Evolutionary conservation across 805 yeast genomes (phyloP), one percentile per base, ranked within the genome.

Genomic region (Zygosaccharomyces gambellarensis): DNA sequence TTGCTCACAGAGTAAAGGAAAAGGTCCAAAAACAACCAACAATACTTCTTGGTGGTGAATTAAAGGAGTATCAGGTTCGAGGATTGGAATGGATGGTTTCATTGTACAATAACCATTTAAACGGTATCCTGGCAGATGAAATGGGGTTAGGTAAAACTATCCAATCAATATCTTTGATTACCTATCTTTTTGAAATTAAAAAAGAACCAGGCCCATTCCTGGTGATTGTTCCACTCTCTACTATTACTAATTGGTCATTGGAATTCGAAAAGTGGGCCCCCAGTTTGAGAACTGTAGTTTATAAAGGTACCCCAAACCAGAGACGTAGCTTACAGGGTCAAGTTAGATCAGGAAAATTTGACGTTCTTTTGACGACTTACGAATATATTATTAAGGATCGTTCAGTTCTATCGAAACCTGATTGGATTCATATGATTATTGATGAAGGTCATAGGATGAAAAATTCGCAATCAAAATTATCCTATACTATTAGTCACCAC

Each of bases 41-140:
- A 2, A 78, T 85, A 19, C 71, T 87, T 46, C 80, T 87, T 31
- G 95, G 95, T 52, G 95, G 95, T 59, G 75, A 76, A 32, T 72
- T 87, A 62, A 87, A 87, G 64, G 95, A 87, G 60, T 87, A 87
- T 65, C 95, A 94, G 71, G 30, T 94, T 43, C 86, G 86, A 65
- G 99, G 99, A 64, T 75, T 94, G 49, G 97, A 94, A 65, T 94
- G 99, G 99, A 94, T 94, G 99, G 96, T 94, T 3, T 94, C 99
- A 0, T 71, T 94, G 51, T 94, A 79, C 72, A 94, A 94, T 66
- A 94, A 94, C 70, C 95, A 89, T 67, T 77, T 94, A 61, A 94
- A 94, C 65, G 99, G 99, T 75, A 94, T 94, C 56, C 71, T 94
- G 50, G 99, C 99, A 1, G 99, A 94, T 74, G 99, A 94, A 70